Evolutionary conservation across 331 rosid species (phyloP), one percentile per base, ranked within the genome.

Genomic region (Acacia pycnantha): DNA sequence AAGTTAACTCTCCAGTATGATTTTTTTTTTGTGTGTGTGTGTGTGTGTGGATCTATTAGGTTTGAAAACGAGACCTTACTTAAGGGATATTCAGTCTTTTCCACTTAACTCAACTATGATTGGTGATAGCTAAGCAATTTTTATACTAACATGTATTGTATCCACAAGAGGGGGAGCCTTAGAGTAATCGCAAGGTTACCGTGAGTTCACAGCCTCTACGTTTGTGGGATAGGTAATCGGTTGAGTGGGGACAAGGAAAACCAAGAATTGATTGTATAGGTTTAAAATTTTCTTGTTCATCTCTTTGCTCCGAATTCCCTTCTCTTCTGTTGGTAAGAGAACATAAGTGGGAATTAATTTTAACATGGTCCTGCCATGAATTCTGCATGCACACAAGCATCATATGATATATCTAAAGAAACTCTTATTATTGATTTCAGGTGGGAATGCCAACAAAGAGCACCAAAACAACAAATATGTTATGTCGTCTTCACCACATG

Each of bases 391-490:
- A 47, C 33, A 51, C 33, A 73, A 12, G 11, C 81, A 76, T 59
- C 40, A 50, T 74, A 81, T 76, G 43, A 16, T 50, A 51, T 72
- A 19, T 76, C 44, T 47, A 72, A 24, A 4, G 47, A 76, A 41
- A 41, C 77, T 77, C 59, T 70, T 76, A 13, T 71, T 46, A 59
- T 37, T 37, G 41, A 22, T 81, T 27, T 78, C 88, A 90, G 93
- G 88, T 48, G 87, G 65, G 27, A 84, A 51, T 75, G 79, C 50
- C 81, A 85, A 83, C 48, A 77, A 83, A 70, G 91, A 82, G 67
- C 84, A 77, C 56, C 90, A 73, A 81, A 80, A 73, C 81, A 62
- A 66, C 67, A 85, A 84, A 87, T 82, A 75, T 18, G 48, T 71
- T 79, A 53, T 89, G 12, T 86, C 90, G 27, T 83, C 88, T 40